phyloP scores from a whole-genome alignment of 2,329 filamentous ascomycete genomes.

The Bipolaris victoriae region DNA sequence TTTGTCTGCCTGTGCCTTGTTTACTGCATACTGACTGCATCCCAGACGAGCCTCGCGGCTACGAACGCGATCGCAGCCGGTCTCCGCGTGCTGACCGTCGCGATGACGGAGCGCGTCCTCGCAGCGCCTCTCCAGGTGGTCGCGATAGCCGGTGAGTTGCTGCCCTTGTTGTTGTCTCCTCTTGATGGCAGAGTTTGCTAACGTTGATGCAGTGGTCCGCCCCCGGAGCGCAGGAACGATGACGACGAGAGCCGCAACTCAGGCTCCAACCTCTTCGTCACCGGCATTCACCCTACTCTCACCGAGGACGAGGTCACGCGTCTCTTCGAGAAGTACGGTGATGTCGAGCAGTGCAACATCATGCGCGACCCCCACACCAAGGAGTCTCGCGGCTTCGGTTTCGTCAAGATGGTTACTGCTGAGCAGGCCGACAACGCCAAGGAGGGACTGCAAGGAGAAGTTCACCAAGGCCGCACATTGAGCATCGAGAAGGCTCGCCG shows the following conservation, averaged over 20 bases:
- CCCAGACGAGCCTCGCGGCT: slow-evolving; percentile 64
- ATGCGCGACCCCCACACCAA: slow-evolving; percentile 99
- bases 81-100: slow-evolving; percentile 64
- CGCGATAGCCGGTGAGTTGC: slow-evolving; percentile 53
- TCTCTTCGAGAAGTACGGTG: slow-evolving; percentile 98
- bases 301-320: slow-evolving; percentile 88
- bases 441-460: slow-evolving; percentile 92
- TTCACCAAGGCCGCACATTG: slow-evolving; percentile 91
- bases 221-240: slow-evolving; percentile 61
- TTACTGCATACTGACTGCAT: slow-evolving; percentile 29
- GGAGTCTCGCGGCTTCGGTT: slow-evolving; percentile 97
- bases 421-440: slow-evolving; percentile 97
- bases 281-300: slow-evolving; percentile 92
- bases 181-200: slow-evolving; percentile 20
- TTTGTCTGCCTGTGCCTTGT: slow-evolving; percentile 23
- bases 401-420: slow-evolving; percentile 97
- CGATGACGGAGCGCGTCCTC: slow-evolving; percentile 63
- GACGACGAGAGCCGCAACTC: slow-evolving; percentile 88
- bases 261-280: slow-evolving; percentile 98
- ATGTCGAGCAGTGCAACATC: slow-evolving; percentile 99
- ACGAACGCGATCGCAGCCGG: slow-evolving; percentile 70
- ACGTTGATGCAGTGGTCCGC: slow-evolving; percentile 52
- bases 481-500: slow-evolving; percentile 99
- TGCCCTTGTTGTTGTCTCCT: neutral
- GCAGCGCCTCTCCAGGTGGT: slow-evolving; percentile 69